Evolutionary conservation across 148 eudicot genomes (phyloP).

Genomic region (Arctostaphylos glauca): DNA sequence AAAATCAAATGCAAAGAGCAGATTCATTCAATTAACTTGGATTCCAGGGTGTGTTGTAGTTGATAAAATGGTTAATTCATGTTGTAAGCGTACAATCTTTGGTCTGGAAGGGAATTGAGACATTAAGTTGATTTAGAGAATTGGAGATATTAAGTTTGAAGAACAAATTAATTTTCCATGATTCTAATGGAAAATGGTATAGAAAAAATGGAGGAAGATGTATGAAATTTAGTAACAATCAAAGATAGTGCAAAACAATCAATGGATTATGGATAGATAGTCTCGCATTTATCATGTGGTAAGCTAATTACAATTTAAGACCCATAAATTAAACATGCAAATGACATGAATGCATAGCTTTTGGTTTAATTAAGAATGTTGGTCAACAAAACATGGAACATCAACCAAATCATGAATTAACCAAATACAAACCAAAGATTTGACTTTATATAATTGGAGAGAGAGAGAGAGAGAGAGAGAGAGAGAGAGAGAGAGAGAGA

Average conservation of each 20-base stretch:
- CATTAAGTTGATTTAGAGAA: neutral
- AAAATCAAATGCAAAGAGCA: no score
- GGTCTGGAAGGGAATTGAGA: neutral
- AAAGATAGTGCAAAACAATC: neutral
- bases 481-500: conserved; percentile 3
- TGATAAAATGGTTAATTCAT: neutral
- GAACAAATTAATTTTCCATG: neutral
- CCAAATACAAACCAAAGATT: neutral
- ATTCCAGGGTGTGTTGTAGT: no score
- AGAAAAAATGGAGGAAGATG: neutral
- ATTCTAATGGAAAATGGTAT: neutral
- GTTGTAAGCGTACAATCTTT: neutral
- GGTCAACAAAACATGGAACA: neutral
- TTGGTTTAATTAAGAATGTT: neutral
- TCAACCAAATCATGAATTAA: neutral
- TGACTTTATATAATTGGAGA: neutral
- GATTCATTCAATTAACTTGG: no score
- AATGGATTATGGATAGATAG: neutral
- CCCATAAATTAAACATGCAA: neutral
- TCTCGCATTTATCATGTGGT: neutral
- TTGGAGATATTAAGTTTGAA: neutral
- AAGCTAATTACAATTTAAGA: neutral
- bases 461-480: neutral
- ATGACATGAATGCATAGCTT: neutral
- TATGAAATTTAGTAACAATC: neutral